phyloP scores from a whole-genome alignment of 2,329 filamentous ascomycete genomes.

The Byssoonygena ceratinophila region DNA sequence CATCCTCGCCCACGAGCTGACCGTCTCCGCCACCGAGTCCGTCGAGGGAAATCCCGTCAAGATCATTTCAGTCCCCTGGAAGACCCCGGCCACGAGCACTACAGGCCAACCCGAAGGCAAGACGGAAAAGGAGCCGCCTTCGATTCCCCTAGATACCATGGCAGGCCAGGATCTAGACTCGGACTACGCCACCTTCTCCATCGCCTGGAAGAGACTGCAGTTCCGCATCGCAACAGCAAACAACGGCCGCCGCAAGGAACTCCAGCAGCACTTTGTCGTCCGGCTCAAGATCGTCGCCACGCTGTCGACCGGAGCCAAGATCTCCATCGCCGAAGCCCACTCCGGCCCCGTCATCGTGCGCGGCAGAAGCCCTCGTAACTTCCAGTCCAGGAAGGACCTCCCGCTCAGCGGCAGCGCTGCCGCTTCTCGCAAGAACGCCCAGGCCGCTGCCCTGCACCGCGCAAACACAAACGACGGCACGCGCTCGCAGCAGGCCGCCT shows the following conservation, averaged over 20 bases:
- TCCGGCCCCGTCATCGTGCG: conserved; percentile 90
- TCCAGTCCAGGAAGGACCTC: conserved; percentile 86
- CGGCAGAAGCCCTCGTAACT: conserved; percentile 85
- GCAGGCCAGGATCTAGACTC: conserved; percentile 60
- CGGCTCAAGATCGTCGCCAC: conserved; percentile 78
- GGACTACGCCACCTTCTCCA: conserved; percentile 81
- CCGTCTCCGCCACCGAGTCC: conserved; percentile 85
- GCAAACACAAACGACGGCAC: conserved; percentile 23
- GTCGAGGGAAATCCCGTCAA: conserved; percentile 87
- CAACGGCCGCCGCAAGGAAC: conserved; percentile 84
- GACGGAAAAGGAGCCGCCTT: conserved; percentile 73
- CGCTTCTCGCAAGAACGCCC: conserved; percentile 62
- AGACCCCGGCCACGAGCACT: conserved; percentile 75
- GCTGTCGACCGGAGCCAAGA: conserved; percentile 69
- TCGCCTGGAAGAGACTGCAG: conserved; percentile 86
- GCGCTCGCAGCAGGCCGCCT: conserved; percentile 7
- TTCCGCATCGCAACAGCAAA: conserved; percentile 94
- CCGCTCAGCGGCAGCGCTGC: conserved; percentile 70
- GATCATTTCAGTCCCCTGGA: conserved; percentile 95
- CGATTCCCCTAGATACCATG: conserved; percentile 61
- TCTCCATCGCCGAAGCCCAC: conserved; percentile 69
- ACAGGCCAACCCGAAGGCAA: conserved; percentile 49
- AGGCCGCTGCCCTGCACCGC: conserved; percentile 23
- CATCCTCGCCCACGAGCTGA: conserved; percentile 71
- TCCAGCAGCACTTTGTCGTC: conserved; percentile 92